phyloP scores from a whole-genome alignment of 2,329 filamentous ascomycete genomes.

The Beauveria rudraprayagi region DNA sequence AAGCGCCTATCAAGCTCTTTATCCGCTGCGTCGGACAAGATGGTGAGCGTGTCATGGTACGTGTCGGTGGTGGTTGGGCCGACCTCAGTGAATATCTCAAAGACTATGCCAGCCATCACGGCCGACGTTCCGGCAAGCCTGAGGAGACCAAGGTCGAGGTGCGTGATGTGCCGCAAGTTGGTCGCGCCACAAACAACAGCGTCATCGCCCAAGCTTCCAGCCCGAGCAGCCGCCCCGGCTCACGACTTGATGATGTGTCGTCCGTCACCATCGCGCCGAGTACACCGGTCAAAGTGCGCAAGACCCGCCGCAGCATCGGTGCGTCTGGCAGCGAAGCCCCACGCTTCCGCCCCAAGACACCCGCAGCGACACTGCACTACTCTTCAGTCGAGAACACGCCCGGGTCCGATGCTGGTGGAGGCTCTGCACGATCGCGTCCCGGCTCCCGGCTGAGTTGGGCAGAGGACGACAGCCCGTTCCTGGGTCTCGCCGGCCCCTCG shows the following conservation, averaged over 20 bases:
- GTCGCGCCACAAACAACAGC: slow-evolving; percentile 17
- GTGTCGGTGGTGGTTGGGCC: slow-evolving; percentile 96
- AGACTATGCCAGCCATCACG: slow-evolving; percentile 88
- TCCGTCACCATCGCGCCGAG: slow-evolving; percentile 27
- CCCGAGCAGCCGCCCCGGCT: slow-evolving; percentile 33
- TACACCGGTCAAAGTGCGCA: slow-evolving; percentile 46
- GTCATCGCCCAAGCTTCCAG: slow-evolving; percentile 31
- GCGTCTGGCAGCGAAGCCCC: slow-evolving; percentile 25
- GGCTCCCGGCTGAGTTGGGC: slow-evolving; percentile 49
- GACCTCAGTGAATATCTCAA: slow-evolving; percentile 91
- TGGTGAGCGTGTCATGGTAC: slow-evolving; percentile 92
- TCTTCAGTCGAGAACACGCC: slow-evolving; percentile 36
- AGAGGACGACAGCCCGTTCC: slow-evolving; percentile 48
- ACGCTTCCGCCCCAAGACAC: slow-evolving; percentile 34
- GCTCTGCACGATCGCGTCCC: slow-evolving; percentile 33
- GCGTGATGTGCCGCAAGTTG: slow-evolving; percentile 34
- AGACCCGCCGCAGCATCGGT: slow-evolving; percentile 41
- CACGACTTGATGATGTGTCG: slow-evolving; percentile 21
- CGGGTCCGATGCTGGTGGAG: slow-evolving; percentile 34
- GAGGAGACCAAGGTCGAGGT: slow-evolving; percentile 50
- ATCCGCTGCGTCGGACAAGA: slow-evolving; percentile 86
- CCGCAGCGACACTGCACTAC: slow-evolving; percentile 29
- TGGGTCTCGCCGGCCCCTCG: slow-evolving; percentile 65
- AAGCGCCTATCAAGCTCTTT: slow-evolving; percentile 88
- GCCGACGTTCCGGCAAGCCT: slow-evolving; percentile 50